Base-by-base conservation (phyloP, 2,329 filamentous ascomycete species). In the Sclerotinia minor region DNA sequence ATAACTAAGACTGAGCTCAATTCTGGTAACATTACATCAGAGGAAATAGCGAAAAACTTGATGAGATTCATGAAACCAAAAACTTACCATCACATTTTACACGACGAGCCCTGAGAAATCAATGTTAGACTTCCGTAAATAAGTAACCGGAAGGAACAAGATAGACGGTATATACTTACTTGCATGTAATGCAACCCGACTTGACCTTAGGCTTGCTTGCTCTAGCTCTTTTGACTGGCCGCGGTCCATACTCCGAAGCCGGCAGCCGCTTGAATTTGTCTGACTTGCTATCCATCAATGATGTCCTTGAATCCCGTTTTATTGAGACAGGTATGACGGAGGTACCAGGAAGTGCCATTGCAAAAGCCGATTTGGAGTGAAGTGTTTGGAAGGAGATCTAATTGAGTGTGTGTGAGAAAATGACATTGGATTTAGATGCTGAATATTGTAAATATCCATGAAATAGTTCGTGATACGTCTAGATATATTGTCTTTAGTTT, bases 171-270 rank as follows among this genome's bases (percentile, higher is more conserved):
- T 63, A 44, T 52, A 66, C 82, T 84, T 75, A 82, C 86, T 89
- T 89, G 85, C 87, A 90, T 76, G 86, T 88, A 73, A 82, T 81
- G 76, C 87, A 89, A 29, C 87, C 87, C 1, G 85, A 88, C 78
- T 87, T 89, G 68, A 89, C 87, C 75, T 89, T 89, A n/a, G 75
- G 74, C 45, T 68, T 73, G 59, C 74, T 74, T 29, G 74, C 74
- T 58, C 75, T 65, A 26, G 69, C 69, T 57, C 71, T 72, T 65
- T 76, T 76, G 9, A 53, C 52, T 11, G 67, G 50, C 45, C 67
- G 69, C 57, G 64, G 65, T 35, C 72, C 69, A 38, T 57, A 69
- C 9, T 72, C 71, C 32, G 67, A 50, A 44, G 70, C 69, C 44
- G 70, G 70, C 19, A 67, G 67, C 13, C 70, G 72, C 69, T 69